phyloP scores from a whole-genome alignment of 768 basidiomycete species.

The Tulasnella sp. region DNA sequence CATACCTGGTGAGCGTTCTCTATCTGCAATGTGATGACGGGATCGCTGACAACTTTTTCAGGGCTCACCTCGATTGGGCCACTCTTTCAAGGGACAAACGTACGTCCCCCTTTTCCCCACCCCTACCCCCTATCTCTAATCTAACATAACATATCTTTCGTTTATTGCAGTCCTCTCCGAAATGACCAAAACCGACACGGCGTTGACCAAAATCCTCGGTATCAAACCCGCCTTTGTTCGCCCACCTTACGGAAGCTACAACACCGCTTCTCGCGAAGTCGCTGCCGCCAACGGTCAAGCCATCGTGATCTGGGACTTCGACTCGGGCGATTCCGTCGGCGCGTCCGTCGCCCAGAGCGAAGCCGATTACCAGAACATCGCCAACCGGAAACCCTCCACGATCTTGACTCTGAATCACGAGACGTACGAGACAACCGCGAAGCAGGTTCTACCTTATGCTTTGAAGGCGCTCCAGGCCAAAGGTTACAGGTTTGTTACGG shows the following conservation, averaged over 20 bases:
- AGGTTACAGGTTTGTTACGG: constrained; percentile 11
- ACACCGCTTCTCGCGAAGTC: constrained; percentile 10
- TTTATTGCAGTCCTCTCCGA: not conserved
- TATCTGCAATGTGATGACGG: not conserved
- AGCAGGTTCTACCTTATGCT: not conserved
- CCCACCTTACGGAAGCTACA: constrained; percentile 26
- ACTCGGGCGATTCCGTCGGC: constrained; percentile 27
- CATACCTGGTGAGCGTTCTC: not conserved
- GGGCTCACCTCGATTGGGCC: constrained; percentile 1
- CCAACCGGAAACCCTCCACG: constrained; percentile 11
- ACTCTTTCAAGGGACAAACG: not conserved
- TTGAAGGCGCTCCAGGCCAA: not conserved
- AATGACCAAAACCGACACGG: not conserved
- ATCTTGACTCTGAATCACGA: constrained; percentile 29
- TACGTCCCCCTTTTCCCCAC: not conserved
- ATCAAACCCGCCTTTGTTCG: constrained; percentile 23
- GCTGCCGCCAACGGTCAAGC: not conserved
- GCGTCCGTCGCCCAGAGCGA: not conserved
- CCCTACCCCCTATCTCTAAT: not conserved
- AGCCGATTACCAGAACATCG: constrained; percentile 8
- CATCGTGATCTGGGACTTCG: constrained; percentile 28
- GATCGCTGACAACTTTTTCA: not conserved
- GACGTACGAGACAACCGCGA: constrained; percentile 31
- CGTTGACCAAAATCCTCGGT: constrained; percentile 24
- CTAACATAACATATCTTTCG: not conserved